Evolutionary conservation across 2,329 filamentous ascomycete species (phyloP).

Genomic region (Cladorrhinum sp.): DNA sequence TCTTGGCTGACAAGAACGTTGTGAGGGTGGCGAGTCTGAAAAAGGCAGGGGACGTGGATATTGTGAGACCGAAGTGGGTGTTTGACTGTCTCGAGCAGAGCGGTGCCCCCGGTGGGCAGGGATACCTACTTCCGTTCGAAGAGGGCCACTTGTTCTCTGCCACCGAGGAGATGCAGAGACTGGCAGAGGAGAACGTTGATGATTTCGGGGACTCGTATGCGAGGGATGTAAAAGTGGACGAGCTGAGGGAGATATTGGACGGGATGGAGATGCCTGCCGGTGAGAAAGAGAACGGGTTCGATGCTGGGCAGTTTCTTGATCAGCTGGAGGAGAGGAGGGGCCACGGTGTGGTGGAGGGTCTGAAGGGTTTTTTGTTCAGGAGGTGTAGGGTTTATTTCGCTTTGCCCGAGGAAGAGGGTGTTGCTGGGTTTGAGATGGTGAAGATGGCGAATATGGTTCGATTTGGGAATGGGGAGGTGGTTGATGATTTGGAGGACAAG

Average conservation of each 20-base stretch:
- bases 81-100: conserved; percentile 70
- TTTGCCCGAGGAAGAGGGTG: conserved; percentile 22
- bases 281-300: conserved; percentile 34
- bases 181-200: conserved; percentile 65
- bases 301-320: conserved; percentile 46
- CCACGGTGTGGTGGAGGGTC: conserved; percentile 46
- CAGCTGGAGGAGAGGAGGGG: conserved; percentile 57
- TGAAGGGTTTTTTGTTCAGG: conserved; percentile 53
- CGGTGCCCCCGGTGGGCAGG: conserved; percentile 39
- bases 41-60: conserved; percentile 66
- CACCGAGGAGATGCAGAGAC: conserved; percentile 51
- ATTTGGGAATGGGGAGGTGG: conserved; percentile 67
- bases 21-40: conserved; percentile 82
- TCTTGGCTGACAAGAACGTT: conserved; percentile 74
- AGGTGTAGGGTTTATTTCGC: conserved; percentile 43
- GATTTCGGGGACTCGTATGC: conserved; percentile 79
- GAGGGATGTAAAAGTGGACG: conserved; percentile 49
- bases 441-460: conserved; percentile 56
- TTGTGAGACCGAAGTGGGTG: conserved; percentile 79
- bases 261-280: conserved; percentile 21
- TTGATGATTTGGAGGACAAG: conserved; percentile 47
- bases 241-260: conserved; percentile 41
- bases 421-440: conserved; percentile 34
- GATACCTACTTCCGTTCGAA: conserved; percentile 62
- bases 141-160: conserved; percentile 69